Conservation (phyloP, 192 early-diverging fungal species). For the Entophlyctis luteolus region DNA sequence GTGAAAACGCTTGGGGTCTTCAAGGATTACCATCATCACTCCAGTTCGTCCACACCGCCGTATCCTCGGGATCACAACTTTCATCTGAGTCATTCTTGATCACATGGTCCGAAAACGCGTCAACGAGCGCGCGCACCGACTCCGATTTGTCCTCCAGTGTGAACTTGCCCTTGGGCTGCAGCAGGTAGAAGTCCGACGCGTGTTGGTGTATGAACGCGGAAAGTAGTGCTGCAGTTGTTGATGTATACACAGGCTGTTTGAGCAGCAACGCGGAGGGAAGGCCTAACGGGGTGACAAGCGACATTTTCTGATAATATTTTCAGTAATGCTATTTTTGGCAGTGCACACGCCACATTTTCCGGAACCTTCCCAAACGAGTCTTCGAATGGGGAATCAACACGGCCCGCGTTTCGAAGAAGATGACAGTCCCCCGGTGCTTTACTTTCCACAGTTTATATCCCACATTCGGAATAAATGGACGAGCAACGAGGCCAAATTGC, state of each 20-base stretch:
- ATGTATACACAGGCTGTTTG: neutral
- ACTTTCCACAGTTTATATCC: no score
- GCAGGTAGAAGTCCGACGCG: neutral
- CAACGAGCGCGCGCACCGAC: slow-evolving; percentile 11
- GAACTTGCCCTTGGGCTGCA: slow-evolving; percentile 1
- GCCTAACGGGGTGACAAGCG: slow-evolving; percentile 16
- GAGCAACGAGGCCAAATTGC: no score
- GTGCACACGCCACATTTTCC: no score
- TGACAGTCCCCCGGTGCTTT: no score
- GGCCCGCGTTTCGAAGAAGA: no score
- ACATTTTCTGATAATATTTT: no score
- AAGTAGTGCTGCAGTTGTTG: neutral
- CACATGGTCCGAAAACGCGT: neutral
- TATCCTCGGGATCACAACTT: neutral
- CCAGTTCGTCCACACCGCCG: neutral
- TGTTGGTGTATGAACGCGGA: slow-evolving; percentile 2
- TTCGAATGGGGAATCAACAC: no score
- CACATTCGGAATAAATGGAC: no score
- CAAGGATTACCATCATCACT: slow-evolving; percentile 5
- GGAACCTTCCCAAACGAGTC: no score
- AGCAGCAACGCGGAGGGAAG: neutral
- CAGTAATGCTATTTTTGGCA: no score
- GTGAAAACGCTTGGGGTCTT: neutral
- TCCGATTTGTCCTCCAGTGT: neutral
- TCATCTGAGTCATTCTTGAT: neutral